phyloP scores from a whole-genome alignment of 2,329 filamentous ascomycete genomes.

The Apiospora koreana region DNA sequence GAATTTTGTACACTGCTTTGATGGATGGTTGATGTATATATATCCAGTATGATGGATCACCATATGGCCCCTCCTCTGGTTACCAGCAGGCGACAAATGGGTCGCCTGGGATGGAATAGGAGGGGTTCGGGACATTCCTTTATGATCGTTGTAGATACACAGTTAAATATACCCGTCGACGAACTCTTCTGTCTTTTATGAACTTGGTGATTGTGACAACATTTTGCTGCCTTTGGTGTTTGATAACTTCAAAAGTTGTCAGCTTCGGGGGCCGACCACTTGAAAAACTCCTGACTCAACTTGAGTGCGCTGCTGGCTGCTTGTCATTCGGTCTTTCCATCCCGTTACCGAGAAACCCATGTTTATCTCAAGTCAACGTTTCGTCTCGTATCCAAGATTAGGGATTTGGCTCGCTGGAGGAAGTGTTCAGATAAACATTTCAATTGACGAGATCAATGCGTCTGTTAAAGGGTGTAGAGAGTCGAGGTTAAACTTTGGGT shows the following conservation, averaged over 20 bases:
- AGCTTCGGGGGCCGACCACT: not conserved
- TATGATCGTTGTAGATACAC: not conserved
- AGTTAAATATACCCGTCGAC: not conserved
- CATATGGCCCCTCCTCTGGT: constrained; percentile 3
- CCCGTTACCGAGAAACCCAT: not conserved
- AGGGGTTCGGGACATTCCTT: not conserved
- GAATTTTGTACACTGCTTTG: not conserved
- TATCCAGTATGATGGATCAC: not conserved
- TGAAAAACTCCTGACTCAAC: not conserved
- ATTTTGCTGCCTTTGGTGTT: not conserved
- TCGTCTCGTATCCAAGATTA: not conserved
- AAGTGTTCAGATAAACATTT: not conserved
- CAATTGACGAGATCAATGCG: too few relatives aligned
- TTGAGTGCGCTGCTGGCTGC: not conserved
- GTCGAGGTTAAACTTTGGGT: not conserved
- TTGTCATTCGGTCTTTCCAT: not conserved
- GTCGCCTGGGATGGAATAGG: constrained; percentile 4
- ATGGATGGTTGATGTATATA: not conserved
- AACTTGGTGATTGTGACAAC: not conserved
- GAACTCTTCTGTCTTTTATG: not conserved
- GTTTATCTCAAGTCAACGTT: not conserved
- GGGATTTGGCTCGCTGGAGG: too few relatives aligned
- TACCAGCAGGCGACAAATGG: not conserved
- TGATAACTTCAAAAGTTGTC: not conserved
- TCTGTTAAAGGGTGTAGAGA: not conserved